Evolutionary conservation across 345 rosid species (phyloP).

Genomic region (Gossypium herbaceum): DNA sequence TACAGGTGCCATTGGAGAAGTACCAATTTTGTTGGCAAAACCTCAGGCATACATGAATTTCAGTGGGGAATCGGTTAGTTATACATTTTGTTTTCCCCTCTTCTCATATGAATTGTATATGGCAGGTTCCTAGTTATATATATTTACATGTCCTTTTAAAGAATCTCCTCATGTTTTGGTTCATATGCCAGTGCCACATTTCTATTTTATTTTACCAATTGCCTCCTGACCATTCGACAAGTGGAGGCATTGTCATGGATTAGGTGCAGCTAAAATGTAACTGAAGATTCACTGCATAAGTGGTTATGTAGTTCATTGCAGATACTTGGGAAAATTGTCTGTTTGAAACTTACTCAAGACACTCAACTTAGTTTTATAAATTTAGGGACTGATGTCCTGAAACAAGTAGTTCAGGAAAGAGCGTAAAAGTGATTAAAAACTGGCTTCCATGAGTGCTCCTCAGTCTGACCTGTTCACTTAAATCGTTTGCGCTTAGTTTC

Average conservation of each 20-base stretch:
- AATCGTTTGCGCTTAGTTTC: no score
- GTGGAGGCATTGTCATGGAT: not conserved
- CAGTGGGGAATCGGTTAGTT: conserved; percentile 84
- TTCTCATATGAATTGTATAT: not conserved
- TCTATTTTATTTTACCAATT: not conserved
- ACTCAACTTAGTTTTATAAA: not conserved
- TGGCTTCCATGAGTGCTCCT: not conserved
- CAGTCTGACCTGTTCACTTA: no score
- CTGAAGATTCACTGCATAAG: not conserved
- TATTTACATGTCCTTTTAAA: not conserved
- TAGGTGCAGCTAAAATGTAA: not conserved
- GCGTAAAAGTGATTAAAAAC: not conserved
- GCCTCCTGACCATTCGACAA: not conserved
- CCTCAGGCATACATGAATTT: conserved; percentile 95
- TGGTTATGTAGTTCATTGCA: not conserved
- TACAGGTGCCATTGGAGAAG: conserved; percentile 84
- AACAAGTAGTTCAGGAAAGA: not conserved
- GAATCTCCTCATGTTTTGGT: not conserved
- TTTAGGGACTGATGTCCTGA: not conserved
- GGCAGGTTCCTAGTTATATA: not conserved
- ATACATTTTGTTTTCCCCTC: not conserved
- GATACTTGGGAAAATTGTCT: not conserved
- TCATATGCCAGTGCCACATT: not conserved
- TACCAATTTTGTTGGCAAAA: conserved; percentile 76
- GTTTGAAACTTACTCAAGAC: not conserved